Conservation (phyloP, 768 basidiomycete genomes). For the Chalciporus pseudorubinellus region DNA sequence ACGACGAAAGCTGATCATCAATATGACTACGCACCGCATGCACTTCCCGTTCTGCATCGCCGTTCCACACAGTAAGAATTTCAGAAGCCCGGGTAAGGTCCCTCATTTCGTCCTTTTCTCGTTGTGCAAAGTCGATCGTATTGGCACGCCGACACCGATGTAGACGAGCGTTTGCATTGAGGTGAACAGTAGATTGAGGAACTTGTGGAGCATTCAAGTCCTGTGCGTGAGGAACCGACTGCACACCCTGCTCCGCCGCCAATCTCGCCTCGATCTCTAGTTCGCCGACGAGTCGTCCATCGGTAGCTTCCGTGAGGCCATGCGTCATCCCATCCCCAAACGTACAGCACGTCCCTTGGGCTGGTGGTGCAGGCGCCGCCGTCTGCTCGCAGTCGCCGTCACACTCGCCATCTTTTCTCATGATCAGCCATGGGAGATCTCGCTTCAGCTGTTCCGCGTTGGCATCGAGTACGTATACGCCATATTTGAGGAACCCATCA, state of each 20-base stretch:
- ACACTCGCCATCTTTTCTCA: constrained; percentile 28
- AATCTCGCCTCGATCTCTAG: constrained; percentile 21
- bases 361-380: background rate
- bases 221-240: background rate
- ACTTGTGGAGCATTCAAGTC: background rate
- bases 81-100: constrained; percentile 81
- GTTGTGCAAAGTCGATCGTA: constrained; percentile 76
- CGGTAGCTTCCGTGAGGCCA: constrained; percentile 33
- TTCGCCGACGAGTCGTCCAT: constrained; percentile 25
- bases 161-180: constrained; percentile 13
- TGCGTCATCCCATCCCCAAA: constrained; percentile 3
- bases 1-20: background rate
- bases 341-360: background rate
- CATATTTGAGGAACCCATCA: constrained; percentile 31
- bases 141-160: constrained; percentile 41
- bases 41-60: constrained; percentile 5
- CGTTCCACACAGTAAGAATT: constrained; percentile 52
- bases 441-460: constrained; percentile 24
- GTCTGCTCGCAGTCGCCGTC: constrained; percentile 18
- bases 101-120: constrained; percentile 89
- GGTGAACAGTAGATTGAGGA: background rate
- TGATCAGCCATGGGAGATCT: constrained; percentile 30
- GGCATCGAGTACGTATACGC: constrained; percentile 32
- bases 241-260: constrained; percentile 2
- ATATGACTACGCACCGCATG: constrained; percentile 8